Conservation (phyloP, 2,329 filamentous ascomycete species). For the Apiospora arundinis region DNA sequence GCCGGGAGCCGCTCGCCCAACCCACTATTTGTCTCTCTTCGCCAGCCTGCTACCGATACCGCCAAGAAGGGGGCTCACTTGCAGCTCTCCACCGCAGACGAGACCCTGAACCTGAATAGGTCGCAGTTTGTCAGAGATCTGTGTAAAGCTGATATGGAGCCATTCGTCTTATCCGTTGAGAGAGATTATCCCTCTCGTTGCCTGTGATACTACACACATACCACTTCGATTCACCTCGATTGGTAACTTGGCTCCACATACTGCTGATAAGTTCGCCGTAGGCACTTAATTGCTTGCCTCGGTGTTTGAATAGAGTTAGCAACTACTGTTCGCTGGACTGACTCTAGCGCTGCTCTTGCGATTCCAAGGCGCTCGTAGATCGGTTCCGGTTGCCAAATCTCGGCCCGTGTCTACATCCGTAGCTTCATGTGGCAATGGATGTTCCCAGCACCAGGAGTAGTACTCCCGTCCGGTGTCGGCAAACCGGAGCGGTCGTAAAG, state of each 20-base stretch:
- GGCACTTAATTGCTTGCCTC: not conserved
- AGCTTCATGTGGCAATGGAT: not conserved
- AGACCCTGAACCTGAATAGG: not conserved
- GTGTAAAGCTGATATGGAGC: constrained; percentile 15
- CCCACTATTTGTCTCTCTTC: not conserved
- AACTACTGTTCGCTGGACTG: not conserved
- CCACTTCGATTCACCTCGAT: not conserved
- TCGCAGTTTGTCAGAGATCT: constrained; percentile 9
- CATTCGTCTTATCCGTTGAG: not conserved
- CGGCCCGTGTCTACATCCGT: too few relatives aligned
- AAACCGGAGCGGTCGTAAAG: not conserved
- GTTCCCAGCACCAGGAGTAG: too few relatives aligned
- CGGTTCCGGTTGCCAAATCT: not conserved
- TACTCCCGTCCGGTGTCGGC: too few relatives aligned
- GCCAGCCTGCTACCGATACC: not conserved
- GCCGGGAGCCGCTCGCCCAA: not conserved
- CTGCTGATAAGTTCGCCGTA: not conserved
- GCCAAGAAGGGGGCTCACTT: not conserved
- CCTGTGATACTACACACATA: not conserved
- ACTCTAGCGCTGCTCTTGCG: not conserved
- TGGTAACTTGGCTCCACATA: not conserved
- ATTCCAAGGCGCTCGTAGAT: not conserved
- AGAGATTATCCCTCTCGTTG: not conserved
- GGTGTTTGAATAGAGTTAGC: not conserved
- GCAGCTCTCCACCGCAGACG: not conserved